Conservation (phyloP, 371 early-diverging fungal genomes). For the Rhizopus sp. region DNA sequence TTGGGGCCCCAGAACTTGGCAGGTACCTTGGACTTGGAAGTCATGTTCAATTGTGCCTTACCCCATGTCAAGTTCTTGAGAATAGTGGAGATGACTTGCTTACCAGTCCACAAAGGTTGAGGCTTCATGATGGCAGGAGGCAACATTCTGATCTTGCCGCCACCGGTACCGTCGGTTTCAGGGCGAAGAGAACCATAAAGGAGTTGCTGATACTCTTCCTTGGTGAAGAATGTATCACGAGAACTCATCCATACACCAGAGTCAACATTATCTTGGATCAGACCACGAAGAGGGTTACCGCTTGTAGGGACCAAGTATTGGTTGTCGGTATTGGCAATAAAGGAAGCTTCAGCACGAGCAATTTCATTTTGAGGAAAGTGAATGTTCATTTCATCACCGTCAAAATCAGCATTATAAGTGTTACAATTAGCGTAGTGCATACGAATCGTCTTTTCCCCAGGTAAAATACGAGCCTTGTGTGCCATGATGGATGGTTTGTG, state of each 20-base stretch:
- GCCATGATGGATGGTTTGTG: slow-evolving; percentile 99
- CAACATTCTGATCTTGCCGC: slow-evolving; percentile 76
- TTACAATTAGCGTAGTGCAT: slow-evolving; percentile 99
- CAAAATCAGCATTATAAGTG: slow-evolving; percentile 99
- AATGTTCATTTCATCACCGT: slow-evolving; percentile 99
- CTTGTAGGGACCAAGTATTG: slow-evolving; percentile 99
- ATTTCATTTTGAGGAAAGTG: slow-evolving; percentile 99
- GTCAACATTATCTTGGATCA: slow-evolving; percentile 99
- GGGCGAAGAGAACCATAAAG: slow-evolving; percentile 89
- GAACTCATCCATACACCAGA: slow-evolving; percentile 94
- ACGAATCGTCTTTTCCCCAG: slow-evolving; percentile 95
- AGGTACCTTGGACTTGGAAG: slow-evolving; percentile 86
- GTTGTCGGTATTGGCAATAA: slow-evolving; percentile 95
- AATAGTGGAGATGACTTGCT: slow-evolving; percentile 94
- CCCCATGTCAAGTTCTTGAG: slow-evolving; percentile 70
- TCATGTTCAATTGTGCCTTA: slow-evolving; percentile 79
- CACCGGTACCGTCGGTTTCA: slow-evolving; percentile 67
- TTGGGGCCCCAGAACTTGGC: slow-evolving; percentile 93
- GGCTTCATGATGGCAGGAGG: slow-evolving; percentile 93
- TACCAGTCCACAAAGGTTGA: slow-evolving; percentile 94
- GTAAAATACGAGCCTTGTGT: slow-evolving; percentile 96
- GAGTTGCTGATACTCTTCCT: slow-evolving; percentile 93
- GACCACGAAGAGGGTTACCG: slow-evolving; percentile 98
- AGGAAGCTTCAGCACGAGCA: slow-evolving; percentile 93
- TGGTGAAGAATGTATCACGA: slow-evolving; percentile 89